phyloP scores from a whole-genome alignment of 768 basidiomycete genomes.

The Lactarius deliciosus region DNA sequence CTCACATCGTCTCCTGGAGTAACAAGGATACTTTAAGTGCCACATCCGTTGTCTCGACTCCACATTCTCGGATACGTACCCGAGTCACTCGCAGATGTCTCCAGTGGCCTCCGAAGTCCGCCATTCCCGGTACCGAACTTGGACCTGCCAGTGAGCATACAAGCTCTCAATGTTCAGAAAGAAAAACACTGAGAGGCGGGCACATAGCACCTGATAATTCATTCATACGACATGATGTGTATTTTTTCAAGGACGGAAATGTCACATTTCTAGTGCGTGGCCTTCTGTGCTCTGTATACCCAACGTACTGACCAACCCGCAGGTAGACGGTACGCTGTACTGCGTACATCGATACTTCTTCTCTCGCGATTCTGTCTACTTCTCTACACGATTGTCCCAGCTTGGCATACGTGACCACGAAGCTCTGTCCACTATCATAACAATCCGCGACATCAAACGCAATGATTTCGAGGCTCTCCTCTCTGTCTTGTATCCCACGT shows the following conservation, averaged over 20 bases:
- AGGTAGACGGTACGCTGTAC: conserved; percentile 25
- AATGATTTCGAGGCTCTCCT: conserved; percentile 28
- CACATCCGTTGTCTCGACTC: conserved; percentile 13
- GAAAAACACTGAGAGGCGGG: background rate
- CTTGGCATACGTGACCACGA: conserved; percentile 19
- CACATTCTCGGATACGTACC: background rate
- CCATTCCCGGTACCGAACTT: background rate
- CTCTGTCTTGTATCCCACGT: conserved; percentile 29
- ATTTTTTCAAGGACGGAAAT: conserved; percentile 27
- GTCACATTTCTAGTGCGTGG: conserved; percentile 23
- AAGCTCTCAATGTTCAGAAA: background rate
- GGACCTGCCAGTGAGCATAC: background rate
- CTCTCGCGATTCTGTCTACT: conserved; percentile 26
- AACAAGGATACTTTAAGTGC: background rate
- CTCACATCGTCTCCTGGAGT: background rate
- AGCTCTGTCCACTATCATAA: conserved; percentile 6
- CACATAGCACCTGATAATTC: background rate
- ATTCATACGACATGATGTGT: conserved; percentile 13
- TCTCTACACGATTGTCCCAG: conserved; percentile 15
- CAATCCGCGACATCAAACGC: conserved; percentile 13
- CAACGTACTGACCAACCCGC: background rate
- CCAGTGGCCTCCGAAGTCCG: background rate
- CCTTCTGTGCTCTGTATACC: no score
- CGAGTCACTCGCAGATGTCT: background rate
- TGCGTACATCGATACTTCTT: conserved; percentile 28